A percentile compares a stretch with the other conserved stretches of the same genome.
phyloP scores from a whole-genome alignment of 768 basidiomycete genomes.

The Sistotremastrum suecicum region DNA sequence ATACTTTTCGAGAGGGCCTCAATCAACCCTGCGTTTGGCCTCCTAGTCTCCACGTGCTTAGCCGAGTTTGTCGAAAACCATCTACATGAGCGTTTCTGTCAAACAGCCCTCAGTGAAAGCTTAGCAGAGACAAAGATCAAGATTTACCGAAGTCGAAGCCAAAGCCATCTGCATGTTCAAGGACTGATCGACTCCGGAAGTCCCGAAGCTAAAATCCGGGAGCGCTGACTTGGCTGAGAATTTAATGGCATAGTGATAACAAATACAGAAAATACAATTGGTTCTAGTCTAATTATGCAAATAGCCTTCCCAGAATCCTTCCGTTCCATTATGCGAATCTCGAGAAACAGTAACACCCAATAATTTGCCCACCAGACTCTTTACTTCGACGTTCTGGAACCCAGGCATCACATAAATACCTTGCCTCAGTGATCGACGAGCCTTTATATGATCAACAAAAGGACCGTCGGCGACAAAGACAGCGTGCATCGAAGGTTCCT shows the following conservation, averaged over 20 bases:
- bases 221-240: background rate
- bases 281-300: conserved; percentile 17
- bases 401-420: conserved; percentile 62
- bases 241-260: background rate
- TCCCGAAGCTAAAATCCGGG: too few species aligned
- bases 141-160: background rate
- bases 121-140: background rate
- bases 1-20: background rate
- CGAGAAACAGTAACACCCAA: conserved; percentile 44
- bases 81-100: too few species aligned
- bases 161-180: conserved; percentile 14
- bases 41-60: too few species aligned
- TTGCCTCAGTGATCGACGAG: conserved; percentile 34
- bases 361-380: conserved; percentile 66
- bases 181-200: conserved; percentile 16
- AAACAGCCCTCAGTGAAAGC: too few species aligned
- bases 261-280: background rate
- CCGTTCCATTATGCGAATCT: conserved; percentile 62
- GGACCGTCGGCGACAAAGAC: conserved; percentile 90
- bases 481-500: conserved; percentile 64
- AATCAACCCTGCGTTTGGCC: too few species aligned
- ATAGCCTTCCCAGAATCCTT: conserved; percentile 74
- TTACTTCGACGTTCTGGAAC: conserved; percentile 80
- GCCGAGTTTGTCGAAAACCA: too few species aligned
- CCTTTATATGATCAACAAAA: conserved; percentile 58